Percentiles rank a stretch among this genome's conserved stretches.
Evolutionary conservation across 1,284 basidiomycete genomes (phyloP).

Genomic region (Cutaneotrichosporon cyanovorans): DNA sequence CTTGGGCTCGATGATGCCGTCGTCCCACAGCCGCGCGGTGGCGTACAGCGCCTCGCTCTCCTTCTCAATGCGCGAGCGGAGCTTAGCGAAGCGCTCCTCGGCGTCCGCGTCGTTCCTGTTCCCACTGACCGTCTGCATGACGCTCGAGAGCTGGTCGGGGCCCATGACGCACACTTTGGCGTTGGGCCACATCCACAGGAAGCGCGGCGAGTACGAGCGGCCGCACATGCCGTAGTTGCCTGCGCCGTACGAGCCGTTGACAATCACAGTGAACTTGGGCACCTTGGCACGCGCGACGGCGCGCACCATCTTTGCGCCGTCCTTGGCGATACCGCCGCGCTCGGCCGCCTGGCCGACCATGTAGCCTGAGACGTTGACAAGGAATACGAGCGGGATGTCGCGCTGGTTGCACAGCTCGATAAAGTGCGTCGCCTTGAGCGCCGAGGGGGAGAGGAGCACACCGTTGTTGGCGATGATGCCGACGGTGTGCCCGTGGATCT

Average conservation of each 20-base stretch:
- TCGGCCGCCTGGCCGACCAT: slow-evolving; percentile 95
- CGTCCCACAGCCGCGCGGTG: slow-evolving; percentile 85
- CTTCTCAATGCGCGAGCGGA: slow-evolving; percentile 73
- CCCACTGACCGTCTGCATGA: slow-evolving; percentile 70
- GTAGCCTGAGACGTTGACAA: slow-evolving; percentile 86
- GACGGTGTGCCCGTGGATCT: slow-evolving; percentile 75
- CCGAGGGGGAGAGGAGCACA: slow-evolving; percentile 86
- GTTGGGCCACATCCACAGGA: slow-evolving; percentile 98
- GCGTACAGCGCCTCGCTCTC: slow-evolving; percentile 82
- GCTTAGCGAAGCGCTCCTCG: slow-evolving; percentile 34
- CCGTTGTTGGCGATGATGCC: slow-evolving; percentile 92
- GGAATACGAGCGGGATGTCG: slow-evolving; percentile 78
- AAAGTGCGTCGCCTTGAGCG: slow-evolving; percentile 88
- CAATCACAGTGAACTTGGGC: slow-evolving; percentile 85
- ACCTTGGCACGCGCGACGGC: slow-evolving; percentile 91
- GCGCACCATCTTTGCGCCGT: slow-evolving; percentile 96
- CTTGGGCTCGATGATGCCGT: slow-evolving; percentile 85
- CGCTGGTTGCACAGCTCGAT: slow-evolving; percentile 90
- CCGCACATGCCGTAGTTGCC: slow-evolving; percentile 94
- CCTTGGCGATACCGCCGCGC: slow-evolving; percentile 90
- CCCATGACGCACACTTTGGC: slow-evolving; percentile 97
- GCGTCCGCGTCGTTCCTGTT: slow-evolving; percentile 23
- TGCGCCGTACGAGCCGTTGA: slow-evolving; percentile 85
- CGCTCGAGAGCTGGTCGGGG: slow-evolving; percentile 79
- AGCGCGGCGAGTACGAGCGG: slow-evolving; percentile 83